Conservation (phyloP, 2,329 filamentous ascomycete species). For the Diplodia corticola region DNA sequence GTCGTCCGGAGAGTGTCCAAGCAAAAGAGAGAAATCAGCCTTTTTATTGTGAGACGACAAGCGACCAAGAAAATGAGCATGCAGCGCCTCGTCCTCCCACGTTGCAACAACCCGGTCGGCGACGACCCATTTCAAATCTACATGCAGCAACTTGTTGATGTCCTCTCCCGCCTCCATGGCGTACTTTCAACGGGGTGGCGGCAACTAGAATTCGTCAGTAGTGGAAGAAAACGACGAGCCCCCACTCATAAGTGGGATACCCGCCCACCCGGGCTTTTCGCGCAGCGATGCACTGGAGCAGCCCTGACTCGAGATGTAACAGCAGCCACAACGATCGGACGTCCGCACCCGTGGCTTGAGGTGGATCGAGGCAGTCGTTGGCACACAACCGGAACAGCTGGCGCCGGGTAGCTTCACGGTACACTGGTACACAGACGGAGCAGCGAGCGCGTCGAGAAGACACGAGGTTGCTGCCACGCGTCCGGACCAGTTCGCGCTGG, state of each 20-base stretch:
- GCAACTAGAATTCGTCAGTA: neutral
- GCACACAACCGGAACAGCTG: neutral
- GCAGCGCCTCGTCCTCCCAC: neutral
- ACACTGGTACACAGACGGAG: neutral
- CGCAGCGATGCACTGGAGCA: conserved; percentile 6
- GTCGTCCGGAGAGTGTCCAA: conserved; percentile 4
- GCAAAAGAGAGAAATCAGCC: conserved; percentile 15
- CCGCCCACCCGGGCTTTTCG: conserved; percentile 18
- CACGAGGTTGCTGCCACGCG: neutral
- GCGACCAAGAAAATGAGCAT: conserved; percentile 13
- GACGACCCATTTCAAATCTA: neutral
- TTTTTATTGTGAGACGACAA: conserved; percentile 20
- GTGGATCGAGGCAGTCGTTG: neutral
- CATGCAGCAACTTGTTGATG: neutral
- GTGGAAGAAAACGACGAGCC: neutral
- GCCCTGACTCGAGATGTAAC: conserved; percentile 1
- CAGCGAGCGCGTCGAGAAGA: neutral
- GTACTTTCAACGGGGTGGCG: neutral
- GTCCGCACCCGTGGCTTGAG: neutral
- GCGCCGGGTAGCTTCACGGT: neutral
- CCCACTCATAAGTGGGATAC: conserved; percentile 7
- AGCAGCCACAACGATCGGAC: neutral
- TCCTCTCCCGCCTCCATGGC: neutral
- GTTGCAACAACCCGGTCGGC: neutral
- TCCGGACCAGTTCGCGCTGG: neutral